Percentiles rank a stretch among this genome's conserved stretches.
Conservation (phyloP, 345 rosid genomes). For the Linum lewisii region DNA sequence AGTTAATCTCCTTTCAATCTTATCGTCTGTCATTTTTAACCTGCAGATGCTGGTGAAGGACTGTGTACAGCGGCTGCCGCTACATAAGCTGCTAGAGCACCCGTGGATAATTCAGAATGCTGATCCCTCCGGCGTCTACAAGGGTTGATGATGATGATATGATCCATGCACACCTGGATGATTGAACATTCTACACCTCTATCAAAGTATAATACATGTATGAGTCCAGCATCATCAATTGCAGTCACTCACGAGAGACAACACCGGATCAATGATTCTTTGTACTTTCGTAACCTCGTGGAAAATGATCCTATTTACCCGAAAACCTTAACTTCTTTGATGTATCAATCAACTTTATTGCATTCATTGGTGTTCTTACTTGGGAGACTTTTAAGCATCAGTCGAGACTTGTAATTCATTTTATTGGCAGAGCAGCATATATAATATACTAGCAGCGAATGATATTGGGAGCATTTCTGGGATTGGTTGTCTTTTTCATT, state of each 20-base stretch:
- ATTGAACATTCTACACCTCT: background rate
- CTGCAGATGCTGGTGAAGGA: constrained; percentile 95
- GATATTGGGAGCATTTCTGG: background rate
- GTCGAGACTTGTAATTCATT: background rate
- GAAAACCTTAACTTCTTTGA: background rate
- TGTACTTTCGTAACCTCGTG: background rate
- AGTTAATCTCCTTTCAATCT: background rate
- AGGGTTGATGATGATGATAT: constrained; percentile 37
- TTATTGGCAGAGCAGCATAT: background rate
- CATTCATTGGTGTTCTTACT: no score
- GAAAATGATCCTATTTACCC: background rate
- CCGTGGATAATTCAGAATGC: constrained; percentile 95
- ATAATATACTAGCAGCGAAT: background rate
- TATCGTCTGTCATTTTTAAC: background rate
- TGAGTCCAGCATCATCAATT: background rate
- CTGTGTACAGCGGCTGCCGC: constrained; percentile 61
- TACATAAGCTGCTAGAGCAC: constrained; percentile 88
- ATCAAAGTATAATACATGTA: background rate
- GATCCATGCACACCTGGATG: no score
- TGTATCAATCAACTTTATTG: no score
- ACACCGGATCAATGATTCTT: background rate
- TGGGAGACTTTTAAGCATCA: no score
- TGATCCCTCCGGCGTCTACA: constrained; percentile 80
- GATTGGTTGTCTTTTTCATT: background rate
- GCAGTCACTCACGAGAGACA: background rate